These are phyloP conservation scores for Centaurea solstitialis DNA, from an alignment of 129 eudicot species.

Conservation along the genomic window DNA sequence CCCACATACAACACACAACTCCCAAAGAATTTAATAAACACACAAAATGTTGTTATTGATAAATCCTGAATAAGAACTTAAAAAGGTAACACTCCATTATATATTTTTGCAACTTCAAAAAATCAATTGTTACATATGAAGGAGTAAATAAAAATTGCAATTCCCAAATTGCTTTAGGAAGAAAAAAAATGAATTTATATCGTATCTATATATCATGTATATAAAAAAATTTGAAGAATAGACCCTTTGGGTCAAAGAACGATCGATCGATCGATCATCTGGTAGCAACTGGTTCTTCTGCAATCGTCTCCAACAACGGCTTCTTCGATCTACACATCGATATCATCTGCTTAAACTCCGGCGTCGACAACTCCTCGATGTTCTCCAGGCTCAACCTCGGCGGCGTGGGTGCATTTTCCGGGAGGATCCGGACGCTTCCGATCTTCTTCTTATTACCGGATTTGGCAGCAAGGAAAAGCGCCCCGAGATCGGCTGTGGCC, in stretches of 20 bases:
- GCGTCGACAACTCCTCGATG: slow-evolving; percentile 35
- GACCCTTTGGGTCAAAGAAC: slow-evolving; percentile 21
- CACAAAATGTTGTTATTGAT: too few relatives aligned
- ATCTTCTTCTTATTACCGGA: slow-evolving; percentile 32
- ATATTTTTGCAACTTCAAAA: slow-evolving; percentile 35
- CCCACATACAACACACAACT: too few relatives aligned
- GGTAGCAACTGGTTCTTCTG: slow-evolving; percentile 60
- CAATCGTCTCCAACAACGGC: slow-evolving; percentile 90
- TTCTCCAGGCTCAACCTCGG: slow-evolving; percentile 46
- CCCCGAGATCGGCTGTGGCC: slow-evolving; percentile 62
- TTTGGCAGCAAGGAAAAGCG: slow-evolving; percentile 57
- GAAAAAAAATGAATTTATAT: slow-evolving; percentile 7
- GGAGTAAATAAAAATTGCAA: slow-evolving; percentile 26
- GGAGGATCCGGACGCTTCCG: slow-evolving; percentile 48
- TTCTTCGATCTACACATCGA: slow-evolving; percentile 87
- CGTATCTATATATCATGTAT: slow-evolving; percentile 1
- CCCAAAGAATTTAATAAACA: too few relatives aligned
- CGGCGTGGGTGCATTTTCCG: slow-evolving; percentile 43
- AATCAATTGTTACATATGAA: slow-evolving; percentile 39
- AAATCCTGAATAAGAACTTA: background rate
- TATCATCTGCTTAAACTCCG: slow-evolving; percentile 70
- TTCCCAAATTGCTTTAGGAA: slow-evolving; percentile 30
- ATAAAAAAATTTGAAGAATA: background rate
- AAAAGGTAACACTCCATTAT: slow-evolving; percentile 31
- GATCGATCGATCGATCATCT: slow-evolving; percentile 49